Evolutionary conservation across 441 rosid genomes (phyloP).

Genomic region (Arabidopsis lyrata): DNA sequence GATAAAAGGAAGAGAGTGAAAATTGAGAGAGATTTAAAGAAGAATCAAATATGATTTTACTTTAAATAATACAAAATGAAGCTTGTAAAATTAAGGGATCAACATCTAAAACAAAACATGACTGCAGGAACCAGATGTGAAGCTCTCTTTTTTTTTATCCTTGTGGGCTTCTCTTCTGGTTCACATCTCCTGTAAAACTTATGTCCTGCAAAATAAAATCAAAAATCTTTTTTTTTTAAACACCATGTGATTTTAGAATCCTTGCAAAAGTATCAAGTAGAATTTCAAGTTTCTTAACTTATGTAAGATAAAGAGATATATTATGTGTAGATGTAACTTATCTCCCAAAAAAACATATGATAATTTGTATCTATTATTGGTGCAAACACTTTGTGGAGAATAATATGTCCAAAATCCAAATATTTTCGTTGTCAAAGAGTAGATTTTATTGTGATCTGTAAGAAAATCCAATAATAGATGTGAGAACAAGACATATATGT

Average conservation of each 20-base stretch:
- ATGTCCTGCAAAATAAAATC: conserved; percentile 50
- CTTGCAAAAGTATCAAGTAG: conserved; percentile 39
- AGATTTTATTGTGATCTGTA: conserved; percentile 14
- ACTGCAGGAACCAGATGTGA: conserved; percentile 1
- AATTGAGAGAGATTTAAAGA: conserved; percentile 31
- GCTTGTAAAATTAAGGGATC: conserved; percentile 28
- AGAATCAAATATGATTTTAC: conserved; percentile 33
- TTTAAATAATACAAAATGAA: conserved; percentile 20
- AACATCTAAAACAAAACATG: conserved; percentile 33
- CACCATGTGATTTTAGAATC: background rate
- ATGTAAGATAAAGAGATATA: conserved; percentile 18
- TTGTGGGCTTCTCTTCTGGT: conserved; percentile 63
- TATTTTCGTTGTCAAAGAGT: conserved; percentile 23
- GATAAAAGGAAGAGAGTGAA: conserved; percentile 27
- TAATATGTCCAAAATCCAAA: conserved; percentile 27
- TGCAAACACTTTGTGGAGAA: background rate
- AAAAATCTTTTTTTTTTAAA: background rate
- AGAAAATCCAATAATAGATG: conserved; percentile 30
- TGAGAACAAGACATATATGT: conserved; percentile 26
- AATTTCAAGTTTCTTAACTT: conserved; percentile 29
- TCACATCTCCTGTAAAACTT: conserved; percentile 53
- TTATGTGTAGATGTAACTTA: background rate
- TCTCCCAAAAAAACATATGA: conserved; percentile 7
- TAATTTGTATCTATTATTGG: conserved; percentile 20
- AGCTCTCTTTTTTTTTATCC: conserved; percentile 49